Conservation (phyloP, 2,329 filamentous ascomycete species). For the Paracamarosporium sp. region DNA sequence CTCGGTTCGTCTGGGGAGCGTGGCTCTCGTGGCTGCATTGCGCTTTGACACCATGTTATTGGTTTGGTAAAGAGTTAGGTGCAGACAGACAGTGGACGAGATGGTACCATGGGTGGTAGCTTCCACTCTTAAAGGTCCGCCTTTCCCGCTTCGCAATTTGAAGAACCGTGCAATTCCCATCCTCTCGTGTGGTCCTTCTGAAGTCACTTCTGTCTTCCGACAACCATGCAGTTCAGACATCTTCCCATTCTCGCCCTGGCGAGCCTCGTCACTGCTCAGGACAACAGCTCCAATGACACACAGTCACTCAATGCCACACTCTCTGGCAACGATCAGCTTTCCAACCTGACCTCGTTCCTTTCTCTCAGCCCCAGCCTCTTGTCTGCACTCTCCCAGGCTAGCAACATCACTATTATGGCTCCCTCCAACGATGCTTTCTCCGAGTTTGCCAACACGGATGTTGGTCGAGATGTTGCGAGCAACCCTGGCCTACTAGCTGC, state of each 20-base stretch:
- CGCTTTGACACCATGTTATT: neutral
- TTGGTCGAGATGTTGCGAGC: slow-evolving; percentile 31
- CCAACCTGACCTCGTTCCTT: slow-evolving; percentile 46
- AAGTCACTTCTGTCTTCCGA: slow-evolving; percentile 2
- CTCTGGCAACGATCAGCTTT: slow-evolving; percentile 32
- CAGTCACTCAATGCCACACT: slow-evolving; percentile 40
- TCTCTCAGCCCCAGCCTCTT: slow-evolving; percentile 45
- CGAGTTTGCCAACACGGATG: slow-evolving; percentile 46
- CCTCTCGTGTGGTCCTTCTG: neutral
- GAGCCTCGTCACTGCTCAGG: slow-evolving; percentile 40
- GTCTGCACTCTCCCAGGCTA: slow-evolving; percentile 43
- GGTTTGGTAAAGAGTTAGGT: neutral
- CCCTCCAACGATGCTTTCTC: slow-evolving; percentile 61
- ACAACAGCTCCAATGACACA: slow-evolving; percentile 17
- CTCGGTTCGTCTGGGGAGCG: neutral
- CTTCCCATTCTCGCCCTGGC: slow-evolving; percentile 46
- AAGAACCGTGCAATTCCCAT: slow-evolving; percentile 1
- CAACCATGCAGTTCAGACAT: slow-evolving; percentile 49
- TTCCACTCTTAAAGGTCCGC: slow-evolving; percentile 14
- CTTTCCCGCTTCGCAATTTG: neutral
- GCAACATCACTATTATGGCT: slow-evolving; percentile 65
- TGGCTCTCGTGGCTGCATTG: slow-evolving; percentile 3
- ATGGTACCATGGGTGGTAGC: neutral
- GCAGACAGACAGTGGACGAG: neutral
- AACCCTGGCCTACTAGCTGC: slow-evolving; percentile 49